Conservation (phyloP, 768 basidiomycete genomes). For the Amanita exitialis region DNA sequence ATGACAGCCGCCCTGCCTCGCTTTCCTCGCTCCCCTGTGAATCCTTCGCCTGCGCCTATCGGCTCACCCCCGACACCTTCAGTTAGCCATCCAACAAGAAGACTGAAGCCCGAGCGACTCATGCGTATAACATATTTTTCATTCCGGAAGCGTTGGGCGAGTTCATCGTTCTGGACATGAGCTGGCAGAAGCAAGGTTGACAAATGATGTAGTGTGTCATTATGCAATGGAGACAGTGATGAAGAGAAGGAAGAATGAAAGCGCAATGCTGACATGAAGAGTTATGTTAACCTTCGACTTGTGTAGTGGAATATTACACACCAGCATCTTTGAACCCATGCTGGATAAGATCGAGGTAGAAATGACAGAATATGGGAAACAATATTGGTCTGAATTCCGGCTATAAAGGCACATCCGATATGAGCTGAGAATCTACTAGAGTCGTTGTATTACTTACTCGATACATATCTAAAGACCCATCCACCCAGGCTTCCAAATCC, state of each 20-base stretch:
- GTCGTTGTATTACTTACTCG: conserved; percentile 38
- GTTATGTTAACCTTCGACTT: conserved; percentile 2
- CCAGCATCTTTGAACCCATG: conserved; percentile 88
- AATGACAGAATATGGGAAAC: conserved; percentile 95
- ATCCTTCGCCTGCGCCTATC: conserved; percentile 70
- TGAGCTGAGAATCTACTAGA: background rate
- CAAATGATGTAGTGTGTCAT: conserved; percentile 63
- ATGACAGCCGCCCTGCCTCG: conserved; percentile 85
- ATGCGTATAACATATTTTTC: conserved; percentile 89
- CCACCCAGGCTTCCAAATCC: conserved; percentile 83
- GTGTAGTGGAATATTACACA: conserved; percentile 22
- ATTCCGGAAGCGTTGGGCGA: conserved; percentile 76
- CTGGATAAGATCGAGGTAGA: conserved; percentile 90
- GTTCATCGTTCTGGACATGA: conserved; percentile 76
- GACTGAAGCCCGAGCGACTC: conserved; percentile 84
- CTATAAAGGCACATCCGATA: conserved; percentile 27
- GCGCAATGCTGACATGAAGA: conserved; percentile 41
- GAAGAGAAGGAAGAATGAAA: conserved; percentile 69
- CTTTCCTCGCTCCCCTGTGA: conserved; percentile 72
- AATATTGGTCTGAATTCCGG: conserved; percentile 90
- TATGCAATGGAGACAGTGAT: conserved; percentile 57
- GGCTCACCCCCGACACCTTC: conserved; percentile 85
- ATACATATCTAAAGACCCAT: conserved; percentile 88
- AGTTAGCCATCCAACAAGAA: conserved; percentile 93
- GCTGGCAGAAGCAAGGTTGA: conserved; percentile 71